phyloP scores from a whole-genome alignment of 805 yeast species.

The Lachancea cidri region DNA sequence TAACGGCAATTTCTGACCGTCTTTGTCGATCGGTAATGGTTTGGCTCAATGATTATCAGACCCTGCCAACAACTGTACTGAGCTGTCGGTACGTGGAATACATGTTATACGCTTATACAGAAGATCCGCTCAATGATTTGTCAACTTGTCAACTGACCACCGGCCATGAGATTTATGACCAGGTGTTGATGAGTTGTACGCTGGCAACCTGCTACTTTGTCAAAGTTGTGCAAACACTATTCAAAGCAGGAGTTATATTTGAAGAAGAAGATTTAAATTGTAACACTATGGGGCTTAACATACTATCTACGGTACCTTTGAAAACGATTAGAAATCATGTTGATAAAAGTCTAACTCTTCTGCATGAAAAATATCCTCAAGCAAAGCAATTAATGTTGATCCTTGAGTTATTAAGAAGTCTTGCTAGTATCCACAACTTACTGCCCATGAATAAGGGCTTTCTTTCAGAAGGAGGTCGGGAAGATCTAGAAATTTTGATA shows the following conservation, averaged over 20 bases:
- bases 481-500: slow-evolving; percentile 2
- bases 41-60: slow-evolving; percentile 69
- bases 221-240: slow-evolving; percentile 41
- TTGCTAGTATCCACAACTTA: slow-evolving; percentile 16
- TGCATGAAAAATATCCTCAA: slow-evolving; percentile 11
- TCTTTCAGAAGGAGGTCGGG: neutral
- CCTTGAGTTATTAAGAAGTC: slow-evolving; percentile 15
- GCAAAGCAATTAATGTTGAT: slow-evolving; percentile 16
- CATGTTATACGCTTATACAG: slow-evolving; percentile 40
- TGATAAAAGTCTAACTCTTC: neutral
- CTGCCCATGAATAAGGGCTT: slow-evolving; percentile 5
- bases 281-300: slow-evolving; percentile 52
- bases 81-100: slow-evolving; percentile 70
- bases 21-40: slow-evolving; percentile 51
- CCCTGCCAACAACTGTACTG: slow-evolving; percentile 70
- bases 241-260: slow-evolving; percentile 52
- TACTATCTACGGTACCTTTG: slow-evolving; percentile 24
- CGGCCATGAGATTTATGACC: slow-evolving; percentile 38
- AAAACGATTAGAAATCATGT: slow-evolving; percentile 3
- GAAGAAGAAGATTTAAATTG: slow-evolving; percentile 76
- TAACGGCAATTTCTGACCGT: slow-evolving; percentile 48
- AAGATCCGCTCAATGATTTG: slow-evolving; percentile 15
- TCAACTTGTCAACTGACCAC: slow-evolving; percentile 15
- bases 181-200: slow-evolving; percentile 46
- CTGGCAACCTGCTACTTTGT: slow-evolving; percentile 52